Base-by-base conservation (phyloP, 2,329 filamentous ascomycete genomes). In the Penicillium paneum region DNA sequence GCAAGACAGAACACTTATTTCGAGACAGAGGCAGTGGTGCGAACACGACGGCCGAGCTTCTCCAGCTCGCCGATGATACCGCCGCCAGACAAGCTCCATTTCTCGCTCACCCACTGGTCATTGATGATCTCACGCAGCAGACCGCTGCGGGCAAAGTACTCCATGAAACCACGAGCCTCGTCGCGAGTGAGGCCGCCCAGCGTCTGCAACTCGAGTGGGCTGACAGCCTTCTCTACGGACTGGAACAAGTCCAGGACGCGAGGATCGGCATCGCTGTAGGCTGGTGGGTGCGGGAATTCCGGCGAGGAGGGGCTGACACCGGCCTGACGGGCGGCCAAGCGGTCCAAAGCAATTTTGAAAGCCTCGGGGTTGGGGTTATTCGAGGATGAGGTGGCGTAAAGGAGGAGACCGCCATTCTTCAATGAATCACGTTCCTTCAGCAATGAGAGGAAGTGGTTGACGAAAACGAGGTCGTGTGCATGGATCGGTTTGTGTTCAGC, bases 61-160 rank as follows among this genome's bases (percentile, higher is more conserved):
- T 96, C 91, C 76, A 97, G 81, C 80, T 96, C 90, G 8, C 91
- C 91, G 42, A 96, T 80, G 48, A 93, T 83, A 15, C 92, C 92
- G 65, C 88, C 85, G 21, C 91, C 91, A 45, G 86, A 85, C 63
- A 97, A 70, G 45, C 85, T 86, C 91, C 92, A 96, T 76, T 90
- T 90, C 79, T 95, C 89, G 21, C 82, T 80, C 34, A 97, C 87
- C 58, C 82, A 80, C 59, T 78, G 78, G 67, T 92, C 86, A 65
- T 89, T 86, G 46, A 97, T 80, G 42, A 78, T 80, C 57, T 83
- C 79, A 60, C 89, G 83, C 68, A 96, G 71, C 69, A 96, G 79
- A 12, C 93, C 94, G 71, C 90, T 95, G 34, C 84, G 85, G 5
- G 90, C 91, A 80, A 93, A 97, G 76, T 97, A 97, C 77, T 97